phyloP scores from a whole-genome alignment of 208 protist species.

The Acanthamoeba castellanii region DNA sequence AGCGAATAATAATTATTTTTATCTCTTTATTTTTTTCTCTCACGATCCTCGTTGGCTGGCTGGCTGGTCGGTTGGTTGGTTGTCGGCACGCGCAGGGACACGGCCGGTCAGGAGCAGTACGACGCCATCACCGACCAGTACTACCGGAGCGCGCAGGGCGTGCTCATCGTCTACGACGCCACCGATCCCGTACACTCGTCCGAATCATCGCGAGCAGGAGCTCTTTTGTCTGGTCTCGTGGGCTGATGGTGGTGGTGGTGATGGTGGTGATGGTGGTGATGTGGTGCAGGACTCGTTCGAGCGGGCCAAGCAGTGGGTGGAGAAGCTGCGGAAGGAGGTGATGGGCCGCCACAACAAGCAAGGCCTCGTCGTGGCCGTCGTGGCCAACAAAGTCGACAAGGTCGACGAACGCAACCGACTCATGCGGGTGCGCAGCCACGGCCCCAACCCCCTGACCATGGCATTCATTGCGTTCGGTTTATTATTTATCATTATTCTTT shows the following conservation, averaged over 20 bases:
- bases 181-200: neutral
- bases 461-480: no score
- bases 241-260: neutral
- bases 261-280: neutral
- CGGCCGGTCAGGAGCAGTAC: slow-evolving; percentile 38
- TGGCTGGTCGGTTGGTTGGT: no score
- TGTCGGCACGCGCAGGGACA: neutral
- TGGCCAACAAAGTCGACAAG: slow-evolving; percentile 37
- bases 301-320: slow-evolving; percentile 5
- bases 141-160: slow-evolving; percentile 47
- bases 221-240: neutral
- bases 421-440: neutral
- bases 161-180: slow-evolving; percentile 11
- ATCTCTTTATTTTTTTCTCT: no score
- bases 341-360: slow-evolving; percentile 17
- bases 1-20: neutral
- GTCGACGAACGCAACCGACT: neutral
- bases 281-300: slow-evolving; percentile 5
- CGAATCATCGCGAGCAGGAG: no score
- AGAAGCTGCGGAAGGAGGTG: slow-evolving; percentile 24
- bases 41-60: no score
- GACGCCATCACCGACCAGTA: slow-evolving; percentile 52
- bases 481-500: neutral
- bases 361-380: neutral
- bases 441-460: no score